Base-by-base conservation (phyloP, 176 grass and related monocot genomes). In the Chrysopogon serrulatus region DNA sequence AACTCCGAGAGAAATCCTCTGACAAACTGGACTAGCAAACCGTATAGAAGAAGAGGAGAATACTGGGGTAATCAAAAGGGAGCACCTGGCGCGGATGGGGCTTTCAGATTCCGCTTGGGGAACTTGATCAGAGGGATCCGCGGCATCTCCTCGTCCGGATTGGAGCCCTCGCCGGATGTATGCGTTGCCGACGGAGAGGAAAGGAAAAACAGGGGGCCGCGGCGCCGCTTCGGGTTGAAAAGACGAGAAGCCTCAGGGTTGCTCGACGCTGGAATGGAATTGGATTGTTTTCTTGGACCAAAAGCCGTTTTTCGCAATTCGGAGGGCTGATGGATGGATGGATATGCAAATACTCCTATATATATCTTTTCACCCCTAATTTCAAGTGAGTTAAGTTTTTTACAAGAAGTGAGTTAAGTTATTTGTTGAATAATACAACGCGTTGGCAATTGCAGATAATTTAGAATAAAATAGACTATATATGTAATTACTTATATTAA, bases 91-190 rank as follows among this genome's bases (percentile, higher is more conserved):
- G 83, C 19, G 15, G 82, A 77, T 65, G 83, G 83, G n/a, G 15
- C 32, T 49, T 89, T 94, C 48, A 81, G 83, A 64, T 89, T 62
- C 86, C 89, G 83, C 80, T 78, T 79, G 34, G 92, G 89, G 28
- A 94, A 94, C 56, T 78, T 94, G 66, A 94, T 94, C 62, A 79
- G n/a, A 19, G 92, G 92, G 86, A 89, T 84, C 12, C 92, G 86
- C 83, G 84, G 87, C 92, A 94, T 94, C 78, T 86, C 40, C 42
- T 48, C 54, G 26, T 71, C 21, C 49, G 81, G 71, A 12, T 68
- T 16, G 59, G 75, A 8, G 53, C 51, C 75, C 66, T 63, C 48
- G 30, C 42, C 63, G 72, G 76, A 35, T 51, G n/a, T 47, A 49
- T 8, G 31, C 64, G 44, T 23, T 41, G 77, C 28, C 28, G 42